Evolutionary conservation across 2,329 filamentous ascomycete genomes (phyloP).

Genomic region (Trichoderma polysporum): DNA sequence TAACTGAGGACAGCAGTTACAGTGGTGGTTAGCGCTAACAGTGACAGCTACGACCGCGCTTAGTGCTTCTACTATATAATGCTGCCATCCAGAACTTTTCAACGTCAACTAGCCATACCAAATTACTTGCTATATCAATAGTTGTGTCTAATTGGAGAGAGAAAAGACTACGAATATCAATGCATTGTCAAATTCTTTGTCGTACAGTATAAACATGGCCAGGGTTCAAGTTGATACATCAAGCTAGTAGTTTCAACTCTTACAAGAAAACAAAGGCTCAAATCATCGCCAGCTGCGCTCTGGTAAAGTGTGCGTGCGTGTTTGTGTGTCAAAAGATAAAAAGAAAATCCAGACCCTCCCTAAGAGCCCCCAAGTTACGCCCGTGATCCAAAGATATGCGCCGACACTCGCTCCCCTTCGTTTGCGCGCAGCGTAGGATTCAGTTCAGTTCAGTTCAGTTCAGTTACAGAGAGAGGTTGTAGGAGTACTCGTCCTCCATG

Average conservation of each 20-base stretch:
- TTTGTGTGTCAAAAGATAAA: not conserved
- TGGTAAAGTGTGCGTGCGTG: not conserved
- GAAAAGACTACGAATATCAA: not conserved
- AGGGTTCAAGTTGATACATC: slow-evolving; percentile 1
- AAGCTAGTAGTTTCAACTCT: not conserved
- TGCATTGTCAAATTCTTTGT: not conserved
- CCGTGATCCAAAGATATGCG: slow-evolving; percentile 20
- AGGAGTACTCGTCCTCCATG: slow-evolving; percentile 71
- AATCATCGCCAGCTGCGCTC: slow-evolving; percentile 2
- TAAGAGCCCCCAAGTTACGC: slow-evolving; percentile 16
- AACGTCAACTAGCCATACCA: not conserved
- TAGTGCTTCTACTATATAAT: not conserved
- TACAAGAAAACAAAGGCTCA: slow-evolving; percentile 9
- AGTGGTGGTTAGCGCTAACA: not conserved
- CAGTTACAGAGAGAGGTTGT: slow-evolving; percentile 60
- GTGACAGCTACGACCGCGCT: not conserved
- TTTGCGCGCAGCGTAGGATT: slow-evolving; percentile 1
- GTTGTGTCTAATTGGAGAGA: not conserved
- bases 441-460: not conserved
- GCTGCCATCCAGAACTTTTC: not conserved
- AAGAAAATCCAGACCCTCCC: slow-evolving; percentile 6
- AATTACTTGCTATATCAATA: not conserved
- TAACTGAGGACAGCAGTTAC: not conserved
- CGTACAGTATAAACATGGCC: not conserved
- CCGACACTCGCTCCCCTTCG: slow-evolving; percentile 7